Conservation (phyloP, 257 asterid species). For the Solanum stenotomum region DNA sequence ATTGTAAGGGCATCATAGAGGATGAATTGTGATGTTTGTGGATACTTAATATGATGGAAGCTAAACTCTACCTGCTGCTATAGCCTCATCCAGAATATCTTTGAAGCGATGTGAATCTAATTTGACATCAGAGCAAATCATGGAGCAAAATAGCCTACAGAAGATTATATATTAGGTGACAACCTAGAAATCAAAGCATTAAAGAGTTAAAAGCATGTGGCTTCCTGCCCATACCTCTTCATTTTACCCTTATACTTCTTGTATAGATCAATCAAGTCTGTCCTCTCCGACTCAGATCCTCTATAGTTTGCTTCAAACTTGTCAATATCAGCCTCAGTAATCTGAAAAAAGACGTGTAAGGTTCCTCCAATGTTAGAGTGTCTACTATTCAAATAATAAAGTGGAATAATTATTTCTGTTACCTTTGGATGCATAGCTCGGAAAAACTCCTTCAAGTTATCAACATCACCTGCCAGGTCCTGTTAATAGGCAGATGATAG, state of each 20-base stretch:
- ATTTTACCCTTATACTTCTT: constrained; percentile 72
- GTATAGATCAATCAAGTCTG: constrained; percentile 69
- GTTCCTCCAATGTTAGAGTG: background rate
- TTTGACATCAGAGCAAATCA: constrained; percentile 79
- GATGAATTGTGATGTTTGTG: background rate
- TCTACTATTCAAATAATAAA: background rate
- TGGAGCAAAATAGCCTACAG: constrained; percentile 82
- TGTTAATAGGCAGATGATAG: constrained; percentile 15
- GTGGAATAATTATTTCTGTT: background rate
- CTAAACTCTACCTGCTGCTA: constrained; percentile 34
- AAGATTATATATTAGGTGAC: background rate
- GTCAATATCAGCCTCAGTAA: constrained; percentile 56
- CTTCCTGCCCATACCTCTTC: constrained; percentile 42
- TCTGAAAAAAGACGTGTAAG: constrained; percentile 25
- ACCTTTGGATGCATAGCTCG: constrained; percentile 81
- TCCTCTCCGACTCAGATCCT: constrained; percentile 78
- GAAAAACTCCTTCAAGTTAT: constrained; percentile 71
- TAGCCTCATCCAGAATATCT: constrained; percentile 75
- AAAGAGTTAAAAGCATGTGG: background rate
- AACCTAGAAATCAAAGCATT: background rate
- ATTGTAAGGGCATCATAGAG: background rate
- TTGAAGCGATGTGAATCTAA: constrained; percentile 95
- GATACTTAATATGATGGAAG: background rate
- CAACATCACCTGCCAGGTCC: constrained; percentile 82
- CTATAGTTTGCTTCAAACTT: constrained; percentile 87